Evolutionary conservation across 2,329 filamentous ascomycete species (phyloP), one percentile per base, ranked within the genome.

Genomic region (Metarhizium robertsii): DNA sequence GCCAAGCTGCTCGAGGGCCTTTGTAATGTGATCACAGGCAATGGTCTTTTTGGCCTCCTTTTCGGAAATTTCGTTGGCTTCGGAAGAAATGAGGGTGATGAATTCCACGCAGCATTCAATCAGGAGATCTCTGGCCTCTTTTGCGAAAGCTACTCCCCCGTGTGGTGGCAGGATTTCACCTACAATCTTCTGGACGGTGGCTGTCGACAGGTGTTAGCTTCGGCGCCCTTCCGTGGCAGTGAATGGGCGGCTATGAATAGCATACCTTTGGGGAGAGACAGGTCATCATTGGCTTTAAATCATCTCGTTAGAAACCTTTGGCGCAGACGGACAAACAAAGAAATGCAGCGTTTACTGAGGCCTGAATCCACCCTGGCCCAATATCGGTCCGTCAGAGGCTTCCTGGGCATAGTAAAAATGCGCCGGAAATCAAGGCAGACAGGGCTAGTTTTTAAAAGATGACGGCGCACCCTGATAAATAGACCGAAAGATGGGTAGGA

Each of bases 31-130:
- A 66, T 99, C 94, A 71, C 90, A 95, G 13, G 92, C 92, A 64
- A 99, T 99, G 4, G 94, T 99, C 80, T 99, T 99, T 78, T 99
- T 99, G 52, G 92, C 90, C 67, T 99, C 94, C 72, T 96, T 96
- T 71, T 99, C 94, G 13, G 92, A 95, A 61, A 99, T 99, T 66
- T 99, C 94, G 72, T 99, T 99, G 59, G 94, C 94, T 75, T 99
- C 92, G 50, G 90, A 95, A n/a, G 92, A 96, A 64, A 99, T 88
- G 66, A 99, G 83, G 18, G 94, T 97, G 71, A 99, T 96, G 72
- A 99, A 99, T 72, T 99, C 94, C 66, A 99, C 92, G 67, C 94
- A 99, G 75, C 94, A 97, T 76, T 97, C 94, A 66, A 99, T 99
- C 53, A 99, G 79, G 2, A 97, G 79, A 67, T 99, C 94, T 58